Base-by-base conservation (phyloP, 2,329 filamentous ascomycete species). In the Aspergillus ruber region DNA sequence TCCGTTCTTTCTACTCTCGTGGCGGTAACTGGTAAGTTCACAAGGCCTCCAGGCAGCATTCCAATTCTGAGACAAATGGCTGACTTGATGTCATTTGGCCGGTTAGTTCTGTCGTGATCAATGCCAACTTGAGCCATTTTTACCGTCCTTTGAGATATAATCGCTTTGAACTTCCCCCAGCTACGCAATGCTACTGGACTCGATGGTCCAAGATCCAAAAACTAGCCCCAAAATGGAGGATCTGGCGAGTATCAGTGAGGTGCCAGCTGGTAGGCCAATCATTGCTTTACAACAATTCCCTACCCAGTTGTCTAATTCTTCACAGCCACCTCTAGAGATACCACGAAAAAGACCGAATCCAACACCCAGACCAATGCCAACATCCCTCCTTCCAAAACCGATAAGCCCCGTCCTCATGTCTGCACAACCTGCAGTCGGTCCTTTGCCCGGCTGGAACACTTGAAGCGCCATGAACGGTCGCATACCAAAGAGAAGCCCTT, bases 401-500 rank as follows among this genome's bases (percentile, higher is more conserved):
- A 98, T 72, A 98, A 97, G 75, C 93, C 93, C 48, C 83, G 91
- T 55, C 93, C 93, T 55, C 93, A 98, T 71, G 84, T 95, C 51
- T 98, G 93, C 74, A 83, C 78, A 36, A 97, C 90, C 42, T 98
- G 93, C 69, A 82, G 84, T 61, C 84, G 93, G 56, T 95, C 88
- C 27, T 98, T 98, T 68, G 93, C 93, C 49, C 84, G 93, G 51
- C 75, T 98, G 59, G 93, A 98, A 73, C 93, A 98, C 68, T 75
- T 98, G 57, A 98, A 98, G 74, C 86, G 93, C 51, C 93, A 98
- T 70, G 93, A 97, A 73, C 83, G 93, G 53, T 95, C 90, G n/a
- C 90, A 96, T 67, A 96, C 90, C 40, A 96, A 98, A 69, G 90
- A 98, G 73, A 98, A 98, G 76, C 93, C 93, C 1, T 98, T 98